Base-by-base conservation (phyloP, 441 rosid species). In the Euphorbia schlechtendalii region DNA sequence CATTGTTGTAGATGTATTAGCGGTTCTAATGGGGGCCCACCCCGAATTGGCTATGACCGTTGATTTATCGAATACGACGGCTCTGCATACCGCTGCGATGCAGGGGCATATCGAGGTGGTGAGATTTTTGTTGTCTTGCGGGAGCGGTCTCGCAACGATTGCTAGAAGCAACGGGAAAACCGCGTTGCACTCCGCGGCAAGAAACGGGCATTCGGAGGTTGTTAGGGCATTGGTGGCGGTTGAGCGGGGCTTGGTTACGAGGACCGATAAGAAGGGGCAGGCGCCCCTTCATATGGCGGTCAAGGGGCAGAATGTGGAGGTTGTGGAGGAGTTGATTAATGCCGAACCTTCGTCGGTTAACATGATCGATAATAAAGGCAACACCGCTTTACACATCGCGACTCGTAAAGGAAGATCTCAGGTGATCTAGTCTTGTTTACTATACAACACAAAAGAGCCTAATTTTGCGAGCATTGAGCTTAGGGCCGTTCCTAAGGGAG, bases 231-330 rank as follows among this genome's bases (percentile, higher is more conserved):
- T 89, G 68, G 65, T 89, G 59, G 76, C 75, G 6, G 70, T 68
- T 2, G 99, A 94, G 71, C 92, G 85, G 3, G 80, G 70, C 6
- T 79, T 81, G 8, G 85, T 84, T 2, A 41, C 63, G 0, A 78
- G 99, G 78, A 78, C 74, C 21, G 99, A 94, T 73, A 90, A 89
- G 72, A 94, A 94, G 74, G 97, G 99, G 17, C 99, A 89, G 76
- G 89, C 99, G 0, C 86, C 97, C 1, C 90, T 94, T 68, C 99
- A 94, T 75, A 94, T 94, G 97, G 99, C 97, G 0, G 97, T 69
- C 34, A 94, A 94, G 74, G 99, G 97, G 5, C 90, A 86, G 65
- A 90, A 75, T 48, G 69, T 78, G 13, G 88, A 70, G 66, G 87
- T 90, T 57, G 97, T 87, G 66, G 70, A 82, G 30, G 87, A 75